Conservation (phyloP, 108 stramenopile genomes). For the Fistulifera solaris region DNA sequence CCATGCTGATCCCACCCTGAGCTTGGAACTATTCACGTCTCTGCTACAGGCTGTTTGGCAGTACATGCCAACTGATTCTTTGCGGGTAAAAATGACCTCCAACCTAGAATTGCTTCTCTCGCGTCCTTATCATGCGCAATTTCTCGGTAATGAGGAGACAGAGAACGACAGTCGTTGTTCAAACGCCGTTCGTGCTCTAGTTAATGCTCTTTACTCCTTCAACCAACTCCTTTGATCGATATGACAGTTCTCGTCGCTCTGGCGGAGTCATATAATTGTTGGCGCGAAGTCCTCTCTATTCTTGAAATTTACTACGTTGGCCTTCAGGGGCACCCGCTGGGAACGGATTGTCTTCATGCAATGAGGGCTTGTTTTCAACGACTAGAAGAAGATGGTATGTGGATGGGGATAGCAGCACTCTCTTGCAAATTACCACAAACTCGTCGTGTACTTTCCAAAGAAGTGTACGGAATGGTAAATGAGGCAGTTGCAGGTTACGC, state of each 20-base stretch:
- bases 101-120: slow-evolving; percentile 59
- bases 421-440: slow-evolving; percentile 35
- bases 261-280: slow-evolving; percentile 55
- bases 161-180: background rate
- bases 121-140: slow-evolving; percentile 59
- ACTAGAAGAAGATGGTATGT: slow-evolving; percentile 48
- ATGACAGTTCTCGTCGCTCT: slow-evolving; percentile 41
- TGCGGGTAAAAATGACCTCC: slow-evolving; percentile 30
- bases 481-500: slow-evolving; percentile 57
- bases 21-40: slow-evolving; percentile 38
- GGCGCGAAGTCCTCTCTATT: slow-evolving; percentile 52
- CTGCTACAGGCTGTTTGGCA: slow-evolving; percentile 53
- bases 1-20: slow-evolving; percentile 38
- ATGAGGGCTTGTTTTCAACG: slow-evolving; percentile 46
- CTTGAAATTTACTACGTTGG: slow-evolving; percentile 29
- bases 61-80: slow-evolving; percentile 22
- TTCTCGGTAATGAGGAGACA: slow-evolving; percentile 23
- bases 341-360: slow-evolving; percentile 19
- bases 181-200: slow-evolving; percentile 42
- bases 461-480: slow-evolving; percentile 57
- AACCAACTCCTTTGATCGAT: slow-evolving; percentile 50
- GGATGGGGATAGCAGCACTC: slow-evolving; percentile 29
- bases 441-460: slow-evolving; percentile 54
- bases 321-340: background rate
- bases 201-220: slow-evolving; percentile 37